phyloP scores from a whole-genome alignment of 2,329 filamentous ascomycete species.

The Nothophaeocryptopus gaeumannii region DNA sequence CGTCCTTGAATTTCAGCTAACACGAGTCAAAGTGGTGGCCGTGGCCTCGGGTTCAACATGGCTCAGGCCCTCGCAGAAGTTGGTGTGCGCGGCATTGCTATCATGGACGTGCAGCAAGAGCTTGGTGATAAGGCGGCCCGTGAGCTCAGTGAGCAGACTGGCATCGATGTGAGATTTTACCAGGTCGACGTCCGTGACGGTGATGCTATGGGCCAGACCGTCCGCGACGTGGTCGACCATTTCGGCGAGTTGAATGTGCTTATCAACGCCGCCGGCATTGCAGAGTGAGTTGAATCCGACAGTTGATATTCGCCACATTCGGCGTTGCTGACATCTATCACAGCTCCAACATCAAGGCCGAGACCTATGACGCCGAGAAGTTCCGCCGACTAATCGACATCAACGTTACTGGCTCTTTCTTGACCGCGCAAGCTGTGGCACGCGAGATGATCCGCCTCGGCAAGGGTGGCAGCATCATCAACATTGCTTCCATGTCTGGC shows the following conservation, averaged over 20 bases:
- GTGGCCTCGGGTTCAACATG: slow-evolving; percentile 77
- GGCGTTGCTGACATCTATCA: slow-evolving; percentile 15
- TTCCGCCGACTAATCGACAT: slow-evolving; percentile 78
- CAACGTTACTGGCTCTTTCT: slow-evolving; percentile 76
- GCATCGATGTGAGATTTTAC: slow-evolving; percentile 71
- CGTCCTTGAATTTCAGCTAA: slow-evolving; percentile 28
- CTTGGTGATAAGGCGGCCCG: slow-evolving; percentile 67
- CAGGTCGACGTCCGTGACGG: slow-evolving; percentile 75
- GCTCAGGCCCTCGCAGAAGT: slow-evolving; percentile 73
- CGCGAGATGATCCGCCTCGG: slow-evolving; percentile 65
- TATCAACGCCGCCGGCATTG: slow-evolving; percentile 78
- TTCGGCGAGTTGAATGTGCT: slow-evolving; percentile 71
- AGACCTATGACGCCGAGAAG: slow-evolving; percentile 71
- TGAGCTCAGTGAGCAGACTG: slow-evolving; percentile 69
- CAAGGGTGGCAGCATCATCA: slow-evolving; percentile 70
- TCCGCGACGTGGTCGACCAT: slow-evolving; percentile 62
- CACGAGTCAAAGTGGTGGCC: slow-evolving; percentile 59
- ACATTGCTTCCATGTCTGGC: slow-evolving; percentile 65
- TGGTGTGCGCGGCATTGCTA: slow-evolving; percentile 68
- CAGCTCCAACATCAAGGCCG: slow-evolving; percentile 75
- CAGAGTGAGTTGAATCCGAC: slow-evolving; percentile 52
- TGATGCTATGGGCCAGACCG: slow-evolving; percentile 65
- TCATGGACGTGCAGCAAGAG: slow-evolving; percentile 75
- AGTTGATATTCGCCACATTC: background rate
- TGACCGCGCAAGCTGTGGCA: slow-evolving; percentile 62